phyloP scores from a whole-genome alignment of 2,329 filamentous ascomycete genomes.

The Colletotrichum tropicicola region DNA sequence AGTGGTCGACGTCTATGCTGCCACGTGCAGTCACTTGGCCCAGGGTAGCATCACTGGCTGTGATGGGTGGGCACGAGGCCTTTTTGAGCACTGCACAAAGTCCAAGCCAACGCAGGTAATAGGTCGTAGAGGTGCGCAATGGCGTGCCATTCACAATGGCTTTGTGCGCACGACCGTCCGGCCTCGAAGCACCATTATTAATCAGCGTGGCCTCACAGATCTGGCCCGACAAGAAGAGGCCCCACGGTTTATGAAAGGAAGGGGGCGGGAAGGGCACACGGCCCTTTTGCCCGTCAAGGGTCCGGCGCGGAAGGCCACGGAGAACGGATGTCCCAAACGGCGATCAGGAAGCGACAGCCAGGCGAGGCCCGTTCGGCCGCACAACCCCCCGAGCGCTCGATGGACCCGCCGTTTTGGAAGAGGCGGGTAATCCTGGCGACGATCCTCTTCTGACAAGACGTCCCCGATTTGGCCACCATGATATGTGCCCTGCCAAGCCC shows the following conservation, averaged over 20 bases:
- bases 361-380: conserved; percentile 8
- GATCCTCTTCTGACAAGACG: not conserved
- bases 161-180: not conserved
- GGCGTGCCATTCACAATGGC: not conserved
- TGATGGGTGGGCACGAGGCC: no score
- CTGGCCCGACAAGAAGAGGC: no score
- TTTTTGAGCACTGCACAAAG: not conserved
- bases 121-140: not conserved
- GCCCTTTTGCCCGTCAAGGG: not conserved
- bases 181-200: no score
- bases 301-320: not conserved
- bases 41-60: no score
- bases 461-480: no score
- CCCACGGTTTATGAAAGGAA: not conserved
- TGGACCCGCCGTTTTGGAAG: not conserved
- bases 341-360: not conserved
- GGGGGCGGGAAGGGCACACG: not conserved
- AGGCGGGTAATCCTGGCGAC: not conserved
- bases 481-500: not conserved
- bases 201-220: no score
- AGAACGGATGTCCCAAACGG: conserved; percentile 7
- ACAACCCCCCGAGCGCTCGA: not conserved
- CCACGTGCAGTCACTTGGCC: not conserved
- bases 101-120: not conserved
- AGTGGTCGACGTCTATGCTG: not conserved